Base-by-base conservation (phyloP, 1,284 basidiomycete genomes). In the Phenoliferia sp. region DNA sequence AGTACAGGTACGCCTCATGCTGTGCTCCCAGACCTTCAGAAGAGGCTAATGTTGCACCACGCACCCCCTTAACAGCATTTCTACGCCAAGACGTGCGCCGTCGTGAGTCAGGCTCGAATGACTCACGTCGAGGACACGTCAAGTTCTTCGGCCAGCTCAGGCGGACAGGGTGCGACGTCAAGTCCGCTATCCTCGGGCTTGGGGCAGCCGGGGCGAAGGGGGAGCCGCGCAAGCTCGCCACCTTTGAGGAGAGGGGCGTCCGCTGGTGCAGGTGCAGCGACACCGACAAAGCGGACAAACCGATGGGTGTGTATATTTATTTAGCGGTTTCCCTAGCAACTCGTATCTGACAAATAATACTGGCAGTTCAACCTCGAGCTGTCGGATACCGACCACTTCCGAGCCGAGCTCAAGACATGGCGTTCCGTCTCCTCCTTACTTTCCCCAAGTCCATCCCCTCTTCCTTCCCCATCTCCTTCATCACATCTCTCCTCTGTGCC, bases 301-400 rank as follows among this genome's bases (percentile, higher is more conserved):
- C 22, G 28, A 55, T 55, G 54, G 54, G 54, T 55, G 10, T 16
- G 54, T 55, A 9, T n/a, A 26, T 55, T n/a, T n/a, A n/a, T n/a
- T n/a, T n/a, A n/a, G n/a, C n/a, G n/a, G 26, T 22, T 29, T 4
- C 54, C 28, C 54, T 7, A 16, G 12, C 52, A 15, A 2, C 19
- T 28, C 26, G 6, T 26, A 16, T 28, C 17, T 28, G 50, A 55
- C 28, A 28, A 55, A 26, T 55, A 10, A 55, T 6, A 22, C 19
- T 31, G 7, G 54, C 75, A 78, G 79, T 80, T 80, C 71, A 78
- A 76, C 60, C 72, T 80, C 54, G 78, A 79, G 39, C 73, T 79
- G 2, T 75, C 77, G 6, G 79, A 79, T 34, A 73, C 64, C 19
- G 76, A 78, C 35, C 63, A 75, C 15, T 79, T 79, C 63, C 76